Conservation (phyloP, 805 yeast species). For the Naumovozyma dairenensis region DNA sequence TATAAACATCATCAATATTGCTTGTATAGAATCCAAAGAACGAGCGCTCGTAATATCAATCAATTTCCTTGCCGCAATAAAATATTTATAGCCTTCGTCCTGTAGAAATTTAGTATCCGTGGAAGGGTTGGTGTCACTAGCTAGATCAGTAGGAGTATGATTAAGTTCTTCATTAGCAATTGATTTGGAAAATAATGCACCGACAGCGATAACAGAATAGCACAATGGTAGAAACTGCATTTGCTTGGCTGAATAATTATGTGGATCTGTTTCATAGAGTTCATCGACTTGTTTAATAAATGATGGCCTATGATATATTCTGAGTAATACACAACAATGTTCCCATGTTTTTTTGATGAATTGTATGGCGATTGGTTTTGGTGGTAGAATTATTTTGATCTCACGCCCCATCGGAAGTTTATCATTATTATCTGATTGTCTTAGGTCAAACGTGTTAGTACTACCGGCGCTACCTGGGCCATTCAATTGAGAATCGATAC, state of each 20-base stretch:
- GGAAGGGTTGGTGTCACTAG: background rate
- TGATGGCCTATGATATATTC: constrained; percentile 82
- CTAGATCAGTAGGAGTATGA: background rate
- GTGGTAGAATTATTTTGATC: constrained; percentile 61
- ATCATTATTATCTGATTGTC: background rate
- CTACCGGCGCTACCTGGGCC: background rate
- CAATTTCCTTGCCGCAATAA: constrained; percentile 74
- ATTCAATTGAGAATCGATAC: no score
- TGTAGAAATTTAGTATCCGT: constrained; percentile 27
- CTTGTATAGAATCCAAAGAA: constrained; percentile 74
- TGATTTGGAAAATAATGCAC: constrained; percentile 55
- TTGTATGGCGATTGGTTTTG: constrained; percentile 62
- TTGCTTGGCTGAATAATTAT: constrained; percentile 65
- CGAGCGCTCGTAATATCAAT: constrained; percentile 82
- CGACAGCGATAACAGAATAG: constrained; percentile 79
- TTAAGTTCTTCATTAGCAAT: constrained; percentile 2
- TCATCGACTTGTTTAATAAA: constrained; percentile 66
- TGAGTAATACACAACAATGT: constrained; percentile 71
- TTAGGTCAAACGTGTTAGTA: background rate
- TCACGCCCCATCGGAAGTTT: constrained; percentile 32
- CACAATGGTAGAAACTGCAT: constrained; percentile 72
- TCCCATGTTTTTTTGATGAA: constrained; percentile 76
- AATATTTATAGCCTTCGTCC: constrained; percentile 72
- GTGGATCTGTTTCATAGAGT: constrained; percentile 69
- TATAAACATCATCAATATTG: constrained; percentile 75